phyloP scores from a whole-genome alignment of 176 grass and related monocot species.

The Elaeis guineensis region DNA sequence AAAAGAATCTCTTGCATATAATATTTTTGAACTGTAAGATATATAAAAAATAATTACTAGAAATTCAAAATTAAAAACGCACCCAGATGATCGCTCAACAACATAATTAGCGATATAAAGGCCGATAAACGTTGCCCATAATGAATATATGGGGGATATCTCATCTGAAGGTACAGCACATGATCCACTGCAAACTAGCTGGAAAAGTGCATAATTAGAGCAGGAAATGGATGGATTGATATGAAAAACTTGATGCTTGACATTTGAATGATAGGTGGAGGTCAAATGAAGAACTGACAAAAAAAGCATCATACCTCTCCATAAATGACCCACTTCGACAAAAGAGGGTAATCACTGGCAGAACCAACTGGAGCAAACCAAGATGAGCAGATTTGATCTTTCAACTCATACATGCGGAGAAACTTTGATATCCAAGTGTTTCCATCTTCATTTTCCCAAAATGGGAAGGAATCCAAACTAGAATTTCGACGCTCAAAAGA shows the following conservation, averaged over 20 bases:
- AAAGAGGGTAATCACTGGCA: conserved; percentile 84
- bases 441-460: conserved; percentile 51
- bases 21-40: too few species aligned
- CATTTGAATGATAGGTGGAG: too few species aligned
- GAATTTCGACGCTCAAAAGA: conserved; percentile 35
- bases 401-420: conserved; percentile 68
- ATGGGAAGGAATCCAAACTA: conserved; percentile 33
- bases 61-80: conserved; percentile 7
- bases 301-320: conserved; percentile 54
- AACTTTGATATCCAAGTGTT: conserved; percentile 77
- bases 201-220: conserved; percentile 48
- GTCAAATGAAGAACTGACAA: background rate
- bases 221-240: background rate
- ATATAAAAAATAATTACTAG: too few species aligned
- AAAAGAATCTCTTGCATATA: background rate
- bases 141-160: conserved; percentile 90
- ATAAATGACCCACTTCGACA: conserved; percentile 92
- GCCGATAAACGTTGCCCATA: conserved; percentile 87
- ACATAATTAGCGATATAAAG: conserved; percentile 94
- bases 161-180: conserved; percentile 81
- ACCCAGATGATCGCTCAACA: conserved; percentile 92
- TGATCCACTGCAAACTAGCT: conserved; percentile 94
- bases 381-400: conserved; percentile 93
- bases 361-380: conserved; percentile 93
- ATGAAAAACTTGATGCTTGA: too few species aligned